These are phyloP conservation scores for Pyricularia sp. DNA, from an alignment of 2,329 filamentous ascomycete species.

Conservation along the genomic window DNA sequence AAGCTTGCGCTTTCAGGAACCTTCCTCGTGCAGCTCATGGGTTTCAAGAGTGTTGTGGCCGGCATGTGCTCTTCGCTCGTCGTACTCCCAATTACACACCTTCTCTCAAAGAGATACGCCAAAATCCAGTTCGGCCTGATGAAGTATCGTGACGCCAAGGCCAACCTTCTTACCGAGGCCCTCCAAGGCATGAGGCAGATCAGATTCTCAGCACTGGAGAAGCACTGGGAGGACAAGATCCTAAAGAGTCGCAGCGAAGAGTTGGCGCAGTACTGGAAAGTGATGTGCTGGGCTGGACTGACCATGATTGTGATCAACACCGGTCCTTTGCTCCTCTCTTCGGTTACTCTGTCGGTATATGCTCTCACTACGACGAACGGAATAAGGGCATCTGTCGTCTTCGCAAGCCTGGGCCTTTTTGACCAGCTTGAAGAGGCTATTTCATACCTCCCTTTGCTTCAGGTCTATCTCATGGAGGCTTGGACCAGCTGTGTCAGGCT, in stretches of 20 bases:
- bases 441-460: constrained; percentile 20
- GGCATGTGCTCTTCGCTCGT: constrained; percentile 18
- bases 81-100: constrained; percentile 19
- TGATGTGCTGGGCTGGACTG: constrained; percentile 19
- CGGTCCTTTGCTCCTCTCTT: constrained; percentile 22
- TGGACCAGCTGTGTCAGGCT: constrained; percentile 25
- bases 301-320: constrained; percentile 20
- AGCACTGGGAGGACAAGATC: constrained; percentile 24
- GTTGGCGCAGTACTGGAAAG: constrained; percentile 23
- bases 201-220: constrained; percentile 25
- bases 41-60: constrained; percentile 21
- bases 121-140: constrained; percentile 23
- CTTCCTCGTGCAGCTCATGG: constrained; percentile 20
- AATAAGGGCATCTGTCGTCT: constrained; percentile 24
- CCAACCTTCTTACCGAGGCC: constrained; percentile 23
- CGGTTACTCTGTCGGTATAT: constrained; percentile 21
- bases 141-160: constrained; percentile 24
- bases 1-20: constrained; percentile 22
- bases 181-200: constrained; percentile 28
- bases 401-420: constrained; percentile 24
- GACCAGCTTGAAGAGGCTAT: constrained; percentile 24
- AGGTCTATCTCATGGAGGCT: constrained; percentile 24
- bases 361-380: constrained; percentile 20
- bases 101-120: constrained; percentile 20
- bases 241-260: constrained; percentile 23